Evolutionary conservation across 306 rosid genomes (phyloP), one percentile per base, ranked within the genome.

Genomic region (Cicer pinnatifidum): DNA sequence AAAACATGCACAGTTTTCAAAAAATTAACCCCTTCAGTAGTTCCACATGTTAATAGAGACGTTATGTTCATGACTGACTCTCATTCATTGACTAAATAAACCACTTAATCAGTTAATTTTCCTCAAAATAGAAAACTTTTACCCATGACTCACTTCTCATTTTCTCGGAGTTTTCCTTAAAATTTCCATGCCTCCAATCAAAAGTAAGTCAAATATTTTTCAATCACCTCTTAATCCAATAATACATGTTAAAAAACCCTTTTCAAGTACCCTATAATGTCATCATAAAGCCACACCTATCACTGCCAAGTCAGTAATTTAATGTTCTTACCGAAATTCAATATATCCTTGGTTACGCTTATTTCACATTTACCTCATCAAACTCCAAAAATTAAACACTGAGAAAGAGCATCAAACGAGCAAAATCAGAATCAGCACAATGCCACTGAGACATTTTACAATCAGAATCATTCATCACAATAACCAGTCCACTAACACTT

Each of bases 151-250:
- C 38, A 37, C 59, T 70, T 52, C 50, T 38, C 28, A 8, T 44
- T 51, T 48, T 48, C 44, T 28, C 19, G 12, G 15, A 54, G 11
- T 6, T 67, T 48, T 48, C 43, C 33, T 9, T 0, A 33, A 33
- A 50, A 69, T 48, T n/a, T 11, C 43, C 66, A 66, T 39, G 3
- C 62, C 51, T 19, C 39, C n/a, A 58, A 77, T 47, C 37, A 47
- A 77, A 38, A 6, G 7, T 4, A 69, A 19, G 38, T 19, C 19
- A 77, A 69, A 48, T 12, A 16, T 43, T 28, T 46, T 59, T n/a
- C 13, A 50, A n/a, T 20, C 8, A 33, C 61, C 64, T 11, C 51
- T n/a, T 16, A 53, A 70, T 52, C 64, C 64, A 23, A 52, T 16
- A 6, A 39, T 3, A 13, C 11, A 5, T 5, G 35, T 50, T 50